Base-by-base conservation (phyloP, 2,329 filamentous ascomycete species). In the Helicocarpus griseus region DNA sequence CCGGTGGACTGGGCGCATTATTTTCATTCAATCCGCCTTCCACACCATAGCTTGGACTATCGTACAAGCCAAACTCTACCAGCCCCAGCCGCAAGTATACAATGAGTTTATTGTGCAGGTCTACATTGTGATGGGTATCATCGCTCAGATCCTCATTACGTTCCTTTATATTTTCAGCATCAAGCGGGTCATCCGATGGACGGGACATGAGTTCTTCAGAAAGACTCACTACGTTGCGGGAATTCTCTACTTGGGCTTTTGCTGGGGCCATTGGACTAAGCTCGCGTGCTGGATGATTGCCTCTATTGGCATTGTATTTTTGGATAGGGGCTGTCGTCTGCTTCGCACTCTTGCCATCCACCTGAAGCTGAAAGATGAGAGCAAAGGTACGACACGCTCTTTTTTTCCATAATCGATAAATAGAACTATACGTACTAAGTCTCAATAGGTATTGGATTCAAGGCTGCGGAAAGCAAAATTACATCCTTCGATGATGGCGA, bases 171-270 rank as follows among this genome's bases (percentile, higher is more conserved):
- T 81, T 4, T 71, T 86, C 49, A 83, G 81, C 53, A 76, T 77
- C 0, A 72, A 74, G 11, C 75, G 73, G 63, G 82, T 75, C 0
- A 85, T 89, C 52, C 74, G 77, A 7, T 66, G 77, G 45, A 87
- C 83, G 0, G 86, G 86, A 2, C 88, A 90, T 65, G 86, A 89
- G 60, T 82, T 85, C 67, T 89, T 89, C 73, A 77, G 85, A 54
- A 88, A 87, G 63, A 70, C 78, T 0, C 86, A 89, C 63, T 87
- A 87, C 58, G 72, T 88, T 11, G 71, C 89, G 2, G 86, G 85
- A 9, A 80, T 85, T 70, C 65, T 89, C 4, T 90, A 87, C 65
- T 78, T 89, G 11, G 86, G 83, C 4, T 85, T 84, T 2, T 85
- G 84, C 65, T 88, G 84, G 78, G 85, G 77, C 1, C 86, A 90